A percentile compares a stretch with the other conserved stretches of the same genome.
These are phyloP conservation scores for Paralagenidium karlingii DNA, from an alignment of 352 stramenopile species.

Conservation along the genomic window DNA sequence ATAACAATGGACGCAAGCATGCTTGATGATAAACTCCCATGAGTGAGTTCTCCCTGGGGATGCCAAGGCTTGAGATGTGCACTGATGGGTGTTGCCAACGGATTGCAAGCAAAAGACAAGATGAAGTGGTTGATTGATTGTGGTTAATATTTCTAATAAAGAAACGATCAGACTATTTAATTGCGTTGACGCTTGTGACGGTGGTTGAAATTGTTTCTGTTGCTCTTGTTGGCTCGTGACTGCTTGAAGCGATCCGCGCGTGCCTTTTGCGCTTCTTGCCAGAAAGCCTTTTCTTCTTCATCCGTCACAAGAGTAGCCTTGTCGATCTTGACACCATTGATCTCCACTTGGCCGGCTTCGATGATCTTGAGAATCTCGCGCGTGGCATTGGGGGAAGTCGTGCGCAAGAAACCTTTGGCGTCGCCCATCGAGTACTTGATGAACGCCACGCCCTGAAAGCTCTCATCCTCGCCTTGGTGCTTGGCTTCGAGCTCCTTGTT, in stretches of 20 bases:
- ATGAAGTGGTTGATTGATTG: no score
- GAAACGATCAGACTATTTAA: no score
- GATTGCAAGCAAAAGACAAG: no score
- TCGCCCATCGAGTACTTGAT: conserved; percentile 80
- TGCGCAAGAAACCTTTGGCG: conserved; percentile 48
- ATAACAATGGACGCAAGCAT: no score
- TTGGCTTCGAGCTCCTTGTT: conserved; percentile 74
- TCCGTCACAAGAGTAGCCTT: conserved; percentile 44
- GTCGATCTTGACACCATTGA: conserved; percentile 52
- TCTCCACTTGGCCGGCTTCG: conserved; percentile 36
- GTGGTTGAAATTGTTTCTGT: no score
- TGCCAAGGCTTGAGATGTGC: no score
- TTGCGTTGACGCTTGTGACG: no score
- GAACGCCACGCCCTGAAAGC: conserved; percentile 38
- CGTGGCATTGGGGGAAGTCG: conserved; percentile 40
- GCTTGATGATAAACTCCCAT: no score
- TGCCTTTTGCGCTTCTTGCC: conserved; percentile 54
- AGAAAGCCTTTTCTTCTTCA: conserved; percentile 80
- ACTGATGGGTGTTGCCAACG: no score
- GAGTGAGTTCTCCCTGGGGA: no score
- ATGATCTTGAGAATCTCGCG: conserved; percentile 55
- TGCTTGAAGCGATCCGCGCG: conserved; percentile 74
- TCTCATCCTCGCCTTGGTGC: conserved; percentile 26
- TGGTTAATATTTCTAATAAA: no score
- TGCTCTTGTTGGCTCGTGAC: conserved; percentile 56